phyloP scores from a whole-genome alignment of 2,329 filamentous ascomycete species.

The Curvularia spicifera region DNA sequence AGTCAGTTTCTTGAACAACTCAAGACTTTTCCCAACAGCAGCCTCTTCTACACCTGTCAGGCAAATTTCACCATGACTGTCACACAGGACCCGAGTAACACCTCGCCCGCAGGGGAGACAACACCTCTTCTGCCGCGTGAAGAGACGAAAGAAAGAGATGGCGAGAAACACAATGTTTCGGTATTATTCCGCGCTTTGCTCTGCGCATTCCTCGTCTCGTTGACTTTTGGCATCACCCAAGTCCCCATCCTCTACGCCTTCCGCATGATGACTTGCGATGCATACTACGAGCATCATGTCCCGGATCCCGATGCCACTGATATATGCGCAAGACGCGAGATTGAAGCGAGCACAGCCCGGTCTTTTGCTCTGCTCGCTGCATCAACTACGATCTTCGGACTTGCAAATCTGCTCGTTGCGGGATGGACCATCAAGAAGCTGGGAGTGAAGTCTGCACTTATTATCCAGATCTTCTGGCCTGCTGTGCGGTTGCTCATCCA shows the following conservation, averaged over 20 bases:
- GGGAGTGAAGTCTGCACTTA: conserved; percentile 67
- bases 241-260: conserved; percentile 68
- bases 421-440: conserved; percentile 71
- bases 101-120: conserved; percentile 16
- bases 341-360: conserved; percentile 68
- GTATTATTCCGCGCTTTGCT: conserved; percentile 58
- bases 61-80: conserved; percentile 14
- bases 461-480: conserved; percentile 69
- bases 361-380: conserved; percentile 70
- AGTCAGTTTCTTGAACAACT: conserved; percentile 1
- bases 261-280: conserved; percentile 73
- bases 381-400: conserved; percentile 71
- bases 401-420: conserved; percentile 70
- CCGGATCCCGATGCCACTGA: conserved; percentile 53
- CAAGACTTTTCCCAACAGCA: conserved; percentile 12
- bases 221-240: conserved; percentile 59
- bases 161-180: conserved; percentile 10
- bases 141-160: conserved; percentile 20
- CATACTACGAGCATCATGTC: conserved; percentile 68
- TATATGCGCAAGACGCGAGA: conserved; percentile 65
- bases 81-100: conserved; percentile 1
- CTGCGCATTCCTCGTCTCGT: conserved; percentile 65
- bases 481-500: conserved; percentile 69
- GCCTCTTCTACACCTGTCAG: not conserved
- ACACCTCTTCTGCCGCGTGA: conserved; percentile 26